Percentiles rank a stretch among this genome's conserved stretches.
phyloP scores from a whole-genome alignment of 2,329 filamentous ascomycete genomes.

The Apiospora arundinis region DNA sequence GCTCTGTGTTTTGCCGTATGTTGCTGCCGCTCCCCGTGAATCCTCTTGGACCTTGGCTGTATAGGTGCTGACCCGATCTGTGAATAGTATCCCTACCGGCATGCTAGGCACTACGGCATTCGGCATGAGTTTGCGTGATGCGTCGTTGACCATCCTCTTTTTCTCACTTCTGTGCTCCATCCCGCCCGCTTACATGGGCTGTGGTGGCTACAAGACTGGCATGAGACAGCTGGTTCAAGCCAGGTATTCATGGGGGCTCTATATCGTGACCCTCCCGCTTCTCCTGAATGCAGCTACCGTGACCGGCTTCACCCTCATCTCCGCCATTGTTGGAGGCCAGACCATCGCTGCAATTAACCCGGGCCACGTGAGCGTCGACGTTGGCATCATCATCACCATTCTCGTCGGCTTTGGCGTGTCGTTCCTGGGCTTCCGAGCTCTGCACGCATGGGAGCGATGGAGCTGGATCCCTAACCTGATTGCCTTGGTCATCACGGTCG shows the following conservation, averaged over 20 bases:
- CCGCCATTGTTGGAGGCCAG: conserved; percentile 62
- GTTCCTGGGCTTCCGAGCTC: conserved; percentile 59
- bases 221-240: conserved; percentile 66
- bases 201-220: conserved; percentile 61
- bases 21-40: conserved; percentile 37
- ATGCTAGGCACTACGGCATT: conserved; percentile 62
- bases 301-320: conserved; percentile 63
- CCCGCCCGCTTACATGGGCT: conserved; percentile 61
- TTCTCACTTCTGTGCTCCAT: conserved; percentile 60
- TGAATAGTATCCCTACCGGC: conserved; percentile 59
- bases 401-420: conserved; percentile 59
- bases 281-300: conserved; percentile 63
- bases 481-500: conserved; percentile 57
- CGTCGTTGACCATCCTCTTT: conserved; percentile 64
- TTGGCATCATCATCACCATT: conserved; percentile 63
- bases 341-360: conserved; percentile 55
- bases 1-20: conserved; percentile 63
- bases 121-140: conserved; percentile 60
- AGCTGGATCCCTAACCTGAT: conserved; percentile 63
- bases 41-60: background rate
- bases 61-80: background rate
- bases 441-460: conserved; percentile 63
- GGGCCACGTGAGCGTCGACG: conserved; percentile 50
- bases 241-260: conserved; percentile 65
- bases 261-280: conserved; percentile 57